These are phyloP conservation scores for Huntiella omanensis DNA, from an alignment of 2,329 filamentous ascomycete species.

Conservation along the genomic window DNA sequence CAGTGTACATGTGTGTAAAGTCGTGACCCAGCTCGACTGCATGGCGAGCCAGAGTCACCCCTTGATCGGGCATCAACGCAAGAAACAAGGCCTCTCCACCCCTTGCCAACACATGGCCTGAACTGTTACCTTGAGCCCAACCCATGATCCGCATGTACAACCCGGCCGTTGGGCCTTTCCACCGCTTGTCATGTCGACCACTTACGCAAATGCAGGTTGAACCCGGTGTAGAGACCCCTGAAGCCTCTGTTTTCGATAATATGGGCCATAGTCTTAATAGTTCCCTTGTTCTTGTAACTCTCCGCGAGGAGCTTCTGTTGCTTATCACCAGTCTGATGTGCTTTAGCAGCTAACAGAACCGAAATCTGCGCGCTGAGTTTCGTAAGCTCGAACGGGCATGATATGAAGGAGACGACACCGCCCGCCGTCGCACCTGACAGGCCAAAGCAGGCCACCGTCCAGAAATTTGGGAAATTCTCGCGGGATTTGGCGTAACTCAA, in stretches of 20 bases:
- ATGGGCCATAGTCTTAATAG: constrained; percentile 55
- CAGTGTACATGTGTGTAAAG: no score
- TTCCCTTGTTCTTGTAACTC: constrained; percentile 63
- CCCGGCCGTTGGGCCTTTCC: no score
- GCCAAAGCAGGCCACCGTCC: constrained; percentile 59
- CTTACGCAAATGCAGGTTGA: constrained; percentile 59
- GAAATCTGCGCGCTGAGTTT: constrained; percentile 77
- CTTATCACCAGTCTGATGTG: constrained; percentile 17
- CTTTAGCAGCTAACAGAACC: constrained; percentile 44
- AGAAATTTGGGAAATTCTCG: constrained; percentile 52
- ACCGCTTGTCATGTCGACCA: constrained; percentile 9
- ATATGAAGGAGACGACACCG: constrained; percentile 59
- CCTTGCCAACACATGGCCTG: not conserved
- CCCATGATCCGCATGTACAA: no score
- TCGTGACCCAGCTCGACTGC: no score
- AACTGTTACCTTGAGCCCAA: no score
- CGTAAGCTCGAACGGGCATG: constrained; percentile 78
- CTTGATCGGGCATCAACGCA: no score
- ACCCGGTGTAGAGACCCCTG: constrained; percentile 60
- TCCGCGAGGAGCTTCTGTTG: constrained; percentile 40
- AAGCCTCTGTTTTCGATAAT: constrained; percentile 59
- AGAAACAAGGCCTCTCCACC: not conserved
- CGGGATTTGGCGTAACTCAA: constrained; percentile 51
- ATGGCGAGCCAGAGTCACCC: no score
- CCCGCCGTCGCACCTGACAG: constrained; percentile 62